Evolutionary conservation across 2,329 filamentous ascomycete genomes (phyloP).

Genomic region (Aspergillus ustus): DNA sequence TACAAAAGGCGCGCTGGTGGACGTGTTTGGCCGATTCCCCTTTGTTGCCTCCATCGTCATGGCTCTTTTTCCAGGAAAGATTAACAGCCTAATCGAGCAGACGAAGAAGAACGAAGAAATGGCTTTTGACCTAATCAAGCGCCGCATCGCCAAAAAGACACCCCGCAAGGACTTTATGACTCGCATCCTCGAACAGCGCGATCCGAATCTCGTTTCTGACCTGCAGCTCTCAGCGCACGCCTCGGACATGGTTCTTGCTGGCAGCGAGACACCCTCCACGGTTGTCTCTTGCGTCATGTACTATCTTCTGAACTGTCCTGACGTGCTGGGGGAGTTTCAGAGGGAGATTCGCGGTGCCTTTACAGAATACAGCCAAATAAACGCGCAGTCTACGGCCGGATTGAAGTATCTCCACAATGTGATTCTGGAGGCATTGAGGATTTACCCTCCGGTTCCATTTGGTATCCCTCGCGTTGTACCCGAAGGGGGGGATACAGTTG

Average conservation of each 20-base stretch:
- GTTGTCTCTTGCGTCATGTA: conserved; percentile 7
- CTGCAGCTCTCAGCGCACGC: conserved; percentile 20
- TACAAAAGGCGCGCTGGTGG: not conserved
- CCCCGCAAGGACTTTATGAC: conserved; percentile 47
- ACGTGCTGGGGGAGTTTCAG: conserved; percentile 6
- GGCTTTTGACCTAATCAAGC: conserved; percentile 28
- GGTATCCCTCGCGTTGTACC: conserved; percentile 10
- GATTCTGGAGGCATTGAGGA: conserved; percentile 17
- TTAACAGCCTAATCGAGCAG: not conserved
- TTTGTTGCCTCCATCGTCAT: not conserved
- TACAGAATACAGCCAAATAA: not conserved
- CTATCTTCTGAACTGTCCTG: conserved; percentile 9
- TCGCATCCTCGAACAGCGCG: conserved; percentile 34
- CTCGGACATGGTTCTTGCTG: conserved; percentile 6
- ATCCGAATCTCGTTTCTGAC: conserved; percentile 44
- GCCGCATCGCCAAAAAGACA: conserved; percentile 27
- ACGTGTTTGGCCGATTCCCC: not conserved
- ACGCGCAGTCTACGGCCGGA: not conserved
- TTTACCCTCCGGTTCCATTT: conserved; percentile 16
- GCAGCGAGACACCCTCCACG: conserved; percentile 16
- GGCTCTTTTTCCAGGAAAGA: not conserved
- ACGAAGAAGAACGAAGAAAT: not conserved
- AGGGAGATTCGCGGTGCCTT: conserved; percentile 10
- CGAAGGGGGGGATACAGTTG: conserved; percentile 9
- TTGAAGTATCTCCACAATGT: conserved; percentile 16